Conservation (phyloP, 2,329 filamentous ascomycete species). For the Ophiocordyceps robertsii region DNA sequence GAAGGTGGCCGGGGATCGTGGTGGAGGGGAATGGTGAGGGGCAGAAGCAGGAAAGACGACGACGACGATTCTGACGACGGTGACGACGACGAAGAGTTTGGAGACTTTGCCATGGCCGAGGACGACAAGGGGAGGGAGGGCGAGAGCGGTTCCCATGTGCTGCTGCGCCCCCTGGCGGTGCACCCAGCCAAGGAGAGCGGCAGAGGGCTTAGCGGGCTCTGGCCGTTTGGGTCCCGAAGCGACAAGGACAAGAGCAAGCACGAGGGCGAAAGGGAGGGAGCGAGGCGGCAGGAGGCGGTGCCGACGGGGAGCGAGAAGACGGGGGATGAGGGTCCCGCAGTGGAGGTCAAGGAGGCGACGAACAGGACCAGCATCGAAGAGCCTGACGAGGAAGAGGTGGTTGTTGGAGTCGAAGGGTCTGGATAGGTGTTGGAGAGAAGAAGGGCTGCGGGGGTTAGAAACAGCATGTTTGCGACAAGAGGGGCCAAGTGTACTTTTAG, state of each 20-base stretch:
- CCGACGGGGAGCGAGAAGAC: slow-evolving; percentile 2
- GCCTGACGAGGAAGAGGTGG: slow-evolving; percentile 39
- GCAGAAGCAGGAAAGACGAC: slow-evolving; percentile 24
- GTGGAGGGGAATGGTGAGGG: slow-evolving; percentile 30
- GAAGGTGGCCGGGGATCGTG: slow-evolving; percentile 26
- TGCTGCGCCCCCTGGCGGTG: slow-evolving; percentile 41
- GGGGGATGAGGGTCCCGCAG: slow-evolving; percentile 28
- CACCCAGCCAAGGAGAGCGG: slow-evolving; percentile 31
- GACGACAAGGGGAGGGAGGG: slow-evolving; percentile 18
- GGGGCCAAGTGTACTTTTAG: too few species aligned
- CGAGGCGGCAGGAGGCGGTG: slow-evolving; percentile 7
- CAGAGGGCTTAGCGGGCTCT: slow-evolving; percentile 37
- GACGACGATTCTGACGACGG: slow-evolving; percentile 23
- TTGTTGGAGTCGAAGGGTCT: slow-evolving; percentile 12
- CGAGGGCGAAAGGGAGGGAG: slow-evolving; percentile 15
- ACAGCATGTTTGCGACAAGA: too few species aligned
- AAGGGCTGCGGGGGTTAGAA: too few species aligned
- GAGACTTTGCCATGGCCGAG: slow-evolving; percentile 55
- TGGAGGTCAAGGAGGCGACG: slow-evolving; percentile 39
- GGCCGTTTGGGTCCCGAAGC: slow-evolving; percentile 39
- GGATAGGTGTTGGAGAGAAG: neutral
- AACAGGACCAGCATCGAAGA: slow-evolving; percentile 46
- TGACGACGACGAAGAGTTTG: slow-evolving; percentile 53
- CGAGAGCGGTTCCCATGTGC: slow-evolving; percentile 24
- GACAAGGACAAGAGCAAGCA: slow-evolving; percentile 14